Evolutionary conservation across 2,329 filamentous ascomycete genomes (phyloP).

Genomic region (Aotearoamyces nothofagi): DNA sequence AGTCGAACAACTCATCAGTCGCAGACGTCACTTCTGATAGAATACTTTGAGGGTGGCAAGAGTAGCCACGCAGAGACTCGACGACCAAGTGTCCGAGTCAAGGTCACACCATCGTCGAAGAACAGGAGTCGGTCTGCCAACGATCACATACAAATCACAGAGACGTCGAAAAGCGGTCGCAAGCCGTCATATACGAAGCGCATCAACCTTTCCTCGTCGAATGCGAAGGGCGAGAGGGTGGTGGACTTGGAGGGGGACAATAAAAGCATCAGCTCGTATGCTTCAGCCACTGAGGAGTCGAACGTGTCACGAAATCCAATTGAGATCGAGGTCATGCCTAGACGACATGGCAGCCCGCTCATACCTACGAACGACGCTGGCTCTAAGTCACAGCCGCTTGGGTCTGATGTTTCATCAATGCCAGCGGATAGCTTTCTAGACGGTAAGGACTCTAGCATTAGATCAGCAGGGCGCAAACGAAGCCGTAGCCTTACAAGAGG

Average conservation of each 20-base stretch:
- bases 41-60: conserved; percentile 59
- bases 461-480: conserved; percentile 15
- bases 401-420: conserved; percentile 80
- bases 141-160: conserved; percentile 78
- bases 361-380: conserved; percentile 42
- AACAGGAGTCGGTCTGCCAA: conserved; percentile 27
- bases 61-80: conserved; percentile 33
- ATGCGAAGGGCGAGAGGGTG: conserved; percentile 26
- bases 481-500: conserved; percentile 16
- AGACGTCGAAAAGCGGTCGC: conserved; percentile 51
- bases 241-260: conserved; percentile 40
- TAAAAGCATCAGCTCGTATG: conserved; percentile 56
- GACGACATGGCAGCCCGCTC: conserved; percentile 51
- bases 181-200: conserved; percentile 55
- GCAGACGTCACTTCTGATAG: conserved; percentile 59
- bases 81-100: conserved; percentile 55
- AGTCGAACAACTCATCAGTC: conserved; percentile 38
- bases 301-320: conserved; percentile 63
- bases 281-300: conserved; percentile 66
- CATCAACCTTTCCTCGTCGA: conserved; percentile 42
- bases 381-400: conserved; percentile 46
- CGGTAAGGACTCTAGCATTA: conserved; percentile 20
- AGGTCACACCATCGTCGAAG: conserved; percentile 51
- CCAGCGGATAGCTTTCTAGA: conserved; percentile 58
- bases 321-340: conserved; percentile 67